Evolutionary conservation across 2,329 filamentous ascomycete species (phyloP).

Genomic region (Aspergillus latus): DNA sequence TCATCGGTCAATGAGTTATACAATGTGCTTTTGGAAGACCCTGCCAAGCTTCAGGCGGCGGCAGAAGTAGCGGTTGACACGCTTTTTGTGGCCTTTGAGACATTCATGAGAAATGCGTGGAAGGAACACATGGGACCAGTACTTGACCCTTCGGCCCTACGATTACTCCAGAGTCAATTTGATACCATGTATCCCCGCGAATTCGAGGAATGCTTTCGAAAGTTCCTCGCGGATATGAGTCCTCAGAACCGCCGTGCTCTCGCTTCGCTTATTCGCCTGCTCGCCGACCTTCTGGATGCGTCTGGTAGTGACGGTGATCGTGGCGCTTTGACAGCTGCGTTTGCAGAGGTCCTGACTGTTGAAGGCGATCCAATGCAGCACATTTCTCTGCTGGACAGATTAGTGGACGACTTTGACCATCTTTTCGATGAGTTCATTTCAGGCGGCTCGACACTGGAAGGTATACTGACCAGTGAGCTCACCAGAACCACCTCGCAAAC

Average conservation of each 20-base stretch:
- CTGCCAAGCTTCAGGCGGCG: slow-evolving; percentile 72
- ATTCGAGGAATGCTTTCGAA: slow-evolving; percentile 59
- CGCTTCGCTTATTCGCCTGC: slow-evolving; percentile 76
- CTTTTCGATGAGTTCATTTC: slow-evolving; percentile 71
- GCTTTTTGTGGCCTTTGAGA: slow-evolving; percentile 89
- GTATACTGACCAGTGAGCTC: slow-evolving; percentile 53
- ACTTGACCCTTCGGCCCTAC: slow-evolving; percentile 68
- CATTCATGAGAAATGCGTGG: slow-evolving; percentile 87
- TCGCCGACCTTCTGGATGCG: slow-evolving; percentile 83
- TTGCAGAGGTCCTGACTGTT: slow-evolving; percentile 80
- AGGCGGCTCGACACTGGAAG: slow-evolving; percentile 46
- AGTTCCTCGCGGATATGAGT: slow-evolving; percentile 52
- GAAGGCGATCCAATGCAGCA: slow-evolving; percentile 77
- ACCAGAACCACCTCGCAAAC: slow-evolving; percentile 62
- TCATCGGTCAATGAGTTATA: slow-evolving; percentile 85
- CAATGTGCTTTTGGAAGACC: slow-evolving; percentile 80
- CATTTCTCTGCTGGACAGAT: slow-evolving; percentile 81
- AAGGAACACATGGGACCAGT: slow-evolving; percentile 83
- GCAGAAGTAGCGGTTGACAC: slow-evolving; percentile 77
- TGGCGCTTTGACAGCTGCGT: slow-evolving; percentile 81
- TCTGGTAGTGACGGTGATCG: slow-evolving; percentile 89
- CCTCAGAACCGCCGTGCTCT: slow-evolving; percentile 72
- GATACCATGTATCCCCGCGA: slow-evolving; percentile 44
- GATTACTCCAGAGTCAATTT: slow-evolving; percentile 64
- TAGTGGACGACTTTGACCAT: slow-evolving; percentile 84